These are phyloP conservation scores for Somion occarium DNA, from an alignment of 1,284 basidiomycete species.

Conservation along the genomic window DNA sequence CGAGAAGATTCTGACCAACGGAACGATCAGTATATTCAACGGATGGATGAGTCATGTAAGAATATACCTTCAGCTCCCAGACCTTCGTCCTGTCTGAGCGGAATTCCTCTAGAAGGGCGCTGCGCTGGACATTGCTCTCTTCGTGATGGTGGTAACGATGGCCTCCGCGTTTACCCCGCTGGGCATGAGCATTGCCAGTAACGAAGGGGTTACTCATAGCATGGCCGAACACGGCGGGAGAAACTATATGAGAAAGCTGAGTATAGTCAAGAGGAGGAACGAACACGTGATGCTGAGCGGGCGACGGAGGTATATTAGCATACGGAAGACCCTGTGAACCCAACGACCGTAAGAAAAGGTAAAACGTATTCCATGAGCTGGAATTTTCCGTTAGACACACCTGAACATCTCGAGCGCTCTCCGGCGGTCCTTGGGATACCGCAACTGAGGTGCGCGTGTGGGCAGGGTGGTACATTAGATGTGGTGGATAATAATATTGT, in stretches of 20 bases:
- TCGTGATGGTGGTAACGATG: conserved; percentile 32
- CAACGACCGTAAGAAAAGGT: neutral
- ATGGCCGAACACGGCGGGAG: conserved; percentile 36
- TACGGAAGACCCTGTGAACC: neutral
- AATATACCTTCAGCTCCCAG: conserved; percentile 75
- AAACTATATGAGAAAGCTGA: conserved; percentile 44
- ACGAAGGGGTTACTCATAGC: conserved; percentile 9
- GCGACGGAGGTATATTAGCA: neutral
- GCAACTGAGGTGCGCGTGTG: conserved; percentile 48
- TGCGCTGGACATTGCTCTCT: conserved; percentile 41
- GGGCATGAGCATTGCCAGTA: conserved; percentile 32
- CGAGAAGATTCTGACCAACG: conserved; percentile 72
- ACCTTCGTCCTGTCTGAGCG: conserved; percentile 72
- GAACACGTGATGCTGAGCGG: conserved; percentile 6
- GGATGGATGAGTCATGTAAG: neutral
- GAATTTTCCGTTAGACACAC: no score
- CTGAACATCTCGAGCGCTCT: conserved; percentile 55
- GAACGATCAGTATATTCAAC: conserved; percentile 12
- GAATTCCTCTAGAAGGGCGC: conserved; percentile 80
- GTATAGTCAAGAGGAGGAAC: conserved; percentile 39
- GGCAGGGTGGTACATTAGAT: conserved; percentile 53
- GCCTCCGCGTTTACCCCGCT: conserved; percentile 31
- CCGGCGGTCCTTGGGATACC: conserved; percentile 36
- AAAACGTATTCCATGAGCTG: conserved; percentile 9
- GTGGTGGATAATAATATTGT: conserved; percentile 59